Conservation (phyloP, 2,329 filamentous ascomycete genomes). For the Fusarium sp. region DNA sequence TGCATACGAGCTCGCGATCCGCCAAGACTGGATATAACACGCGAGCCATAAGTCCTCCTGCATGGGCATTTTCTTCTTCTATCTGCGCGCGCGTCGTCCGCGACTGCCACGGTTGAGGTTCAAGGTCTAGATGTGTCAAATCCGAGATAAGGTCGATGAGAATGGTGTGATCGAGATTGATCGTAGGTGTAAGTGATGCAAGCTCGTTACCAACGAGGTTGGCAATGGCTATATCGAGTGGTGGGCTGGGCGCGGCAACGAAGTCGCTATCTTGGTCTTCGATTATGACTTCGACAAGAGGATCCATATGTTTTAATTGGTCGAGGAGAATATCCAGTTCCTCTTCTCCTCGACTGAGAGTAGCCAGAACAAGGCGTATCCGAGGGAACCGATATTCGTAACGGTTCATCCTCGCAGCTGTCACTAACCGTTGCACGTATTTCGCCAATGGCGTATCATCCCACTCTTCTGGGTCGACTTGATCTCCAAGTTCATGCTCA, state of each 20-base stretch:
- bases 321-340: conserved; percentile 51
- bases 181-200: conserved; percentile 51
- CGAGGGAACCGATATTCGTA: conserved; percentile 54
- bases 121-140: conserved; percentile 53
- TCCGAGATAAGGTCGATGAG: conserved; percentile 58
- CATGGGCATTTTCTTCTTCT: conserved; percentile 50
- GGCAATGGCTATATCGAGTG: conserved; percentile 46
- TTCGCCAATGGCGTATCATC: conserved; percentile 52
- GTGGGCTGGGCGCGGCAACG: conserved; percentile 41
- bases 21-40: conserved; percentile 53
- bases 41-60: conserved; percentile 51
- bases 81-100: conserved; percentile 52
- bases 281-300: conserved; percentile 51
- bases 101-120: conserved; percentile 52
- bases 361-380: conserved; percentile 53
- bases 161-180: conserved; percentile 59
- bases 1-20: conserved; percentile 53
- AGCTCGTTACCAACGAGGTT: conserved; percentile 51
- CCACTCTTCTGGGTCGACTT: conserved; percentile 52
- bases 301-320: conserved; percentile 49
- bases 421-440: conserved; percentile 51
- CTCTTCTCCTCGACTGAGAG: conserved; percentile 47
- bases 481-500: conserved; percentile 49
- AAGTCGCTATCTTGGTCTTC: conserved; percentile 49
- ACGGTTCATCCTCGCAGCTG: conserved; percentile 53